Evolutionary conservation across 176 grass and related monocot genomes (phyloP), one percentile per base, ranked within the genome.

Genomic region (Carex myosuroides): DNA sequence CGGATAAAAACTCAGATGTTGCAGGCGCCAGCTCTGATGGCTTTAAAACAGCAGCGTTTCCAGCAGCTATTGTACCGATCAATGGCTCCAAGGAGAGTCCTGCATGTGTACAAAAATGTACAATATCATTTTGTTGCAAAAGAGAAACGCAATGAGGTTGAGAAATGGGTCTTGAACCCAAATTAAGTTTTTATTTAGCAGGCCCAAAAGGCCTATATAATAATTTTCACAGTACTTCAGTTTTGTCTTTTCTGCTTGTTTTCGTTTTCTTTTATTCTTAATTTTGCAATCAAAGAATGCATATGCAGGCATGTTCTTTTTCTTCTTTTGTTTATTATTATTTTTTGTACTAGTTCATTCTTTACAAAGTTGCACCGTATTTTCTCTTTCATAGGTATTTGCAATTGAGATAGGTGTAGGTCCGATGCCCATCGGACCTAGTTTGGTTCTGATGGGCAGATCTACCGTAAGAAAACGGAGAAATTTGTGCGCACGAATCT

Each of bases 31-130:
- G 65, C 65, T 99, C 96, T 37, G 96, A 99, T 60, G 93, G 96
- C 64, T 99, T 99, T 60, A 99, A 22, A 7, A 88, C 87, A 14
- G 91, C 80, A 1, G 89, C 93, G 33, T 99, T 99, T 85, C 96
- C 96, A 6, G 96, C 91, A 64, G 91, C 82, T 80, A 99, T 79
- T 1, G 96, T 90, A 79, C 96, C 96, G 13, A 99, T 90, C 41
- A 99, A 70, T 60, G 96, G 93, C 88, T 99, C 96, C 87, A 99
- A 61, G 6, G 96, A 93, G 4, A 99, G 79, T 11, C 91, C 96
- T 99, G 80, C 69, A 48, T 30, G 63, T 16, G 41, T 32, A n/a
- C 44, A 56, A 77, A 35, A 64, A 62, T 48, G 4, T 17, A 80
- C 42, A 44, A 44, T 44, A 44, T 52, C 11, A 48, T 50, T 6